Base-by-base conservation (phyloP, 1,284 basidiomycete genomes). In the Malassezia vespertilionis region DNA sequence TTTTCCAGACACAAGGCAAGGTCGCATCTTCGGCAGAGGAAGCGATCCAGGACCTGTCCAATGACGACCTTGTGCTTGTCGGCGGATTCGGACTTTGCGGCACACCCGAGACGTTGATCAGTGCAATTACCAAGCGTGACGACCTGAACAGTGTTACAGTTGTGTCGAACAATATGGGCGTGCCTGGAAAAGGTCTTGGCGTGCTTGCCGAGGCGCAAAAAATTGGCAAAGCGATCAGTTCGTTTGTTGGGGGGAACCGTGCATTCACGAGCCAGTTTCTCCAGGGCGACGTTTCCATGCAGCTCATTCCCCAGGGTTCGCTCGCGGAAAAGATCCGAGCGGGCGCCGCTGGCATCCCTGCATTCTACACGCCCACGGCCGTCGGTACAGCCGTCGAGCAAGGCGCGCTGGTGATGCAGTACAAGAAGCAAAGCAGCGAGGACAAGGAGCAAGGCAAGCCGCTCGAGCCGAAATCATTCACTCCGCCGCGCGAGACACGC, bases 361-460 rank as follows among this genome's bases (percentile, higher is more conserved):
- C 86, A 9, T 90, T 97, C 76, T 97, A 79, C 74, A 96, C 89
- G 4, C 86, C 89, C 4, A 93, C 89, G 2, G 91, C 90, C 1
- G 59, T 57, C 48, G 72, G 72, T 8, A 75, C 74, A 0, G 63
- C 65, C 6, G 68, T 75, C 0, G 67, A 74, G 54, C 71, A 67
- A 1, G 74, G 74, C 9, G 69, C 69, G 11, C 65, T 75, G 26
- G 65, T 73, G 3, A 67, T 69, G 33, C 44, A 59, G 30, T 74
- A 74, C 63, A 59, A 61, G 46, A 41, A 42, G 38, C 46, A 30
- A 21, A 48, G 20, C n/a, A 23, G 26, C 15, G 38, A 57, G 18
- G 36, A 37, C 26, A 46, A 54, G 12, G 36, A 44, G 4, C 18
- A 24, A 17, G 27, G 20, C 15, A 5, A 2, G 9, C 12, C 33